phyloP scores from a whole-genome alignment of 2,329 filamentous ascomycete species.

The Daldinia sp. region DNA sequence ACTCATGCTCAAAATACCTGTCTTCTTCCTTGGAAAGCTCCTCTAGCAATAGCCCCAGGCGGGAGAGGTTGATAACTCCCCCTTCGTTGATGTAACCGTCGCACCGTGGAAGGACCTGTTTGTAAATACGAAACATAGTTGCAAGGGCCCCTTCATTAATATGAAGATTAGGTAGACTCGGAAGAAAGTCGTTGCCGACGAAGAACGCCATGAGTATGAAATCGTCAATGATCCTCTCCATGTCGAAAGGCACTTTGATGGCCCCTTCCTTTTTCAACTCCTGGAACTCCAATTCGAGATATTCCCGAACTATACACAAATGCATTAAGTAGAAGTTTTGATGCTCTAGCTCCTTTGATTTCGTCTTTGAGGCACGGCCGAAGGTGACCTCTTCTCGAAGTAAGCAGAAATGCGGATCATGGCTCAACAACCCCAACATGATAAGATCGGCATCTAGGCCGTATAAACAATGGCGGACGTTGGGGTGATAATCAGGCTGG shows the following conservation, averaged over 20 bases:
- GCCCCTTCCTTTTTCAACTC: slow-evolving; percentile 81
- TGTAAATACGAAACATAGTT: slow-evolving; percentile 98
- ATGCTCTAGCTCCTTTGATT: slow-evolving; percentile 96
- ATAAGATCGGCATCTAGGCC: slow-evolving; percentile 97
- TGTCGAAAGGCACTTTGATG: slow-evolving; percentile 84
- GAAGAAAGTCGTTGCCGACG: slow-evolving; percentile 98
- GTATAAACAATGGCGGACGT: slow-evolving; percentile 96
- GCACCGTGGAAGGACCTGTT: slow-evolving; percentile 85
- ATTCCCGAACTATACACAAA: slow-evolving; percentile 96
- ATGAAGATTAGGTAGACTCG: slow-evolving; percentile 93
- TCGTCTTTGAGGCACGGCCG: slow-evolving; percentile 85
- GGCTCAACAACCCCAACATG: slow-evolving; percentile 96
- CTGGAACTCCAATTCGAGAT: slow-evolving; percentile 96
- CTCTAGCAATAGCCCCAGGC: slow-evolving; percentile 81
- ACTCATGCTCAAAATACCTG: slow-evolving; percentile 91
- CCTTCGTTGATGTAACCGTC: slow-evolving; percentile 97
- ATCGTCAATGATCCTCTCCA: slow-evolving; percentile 97
- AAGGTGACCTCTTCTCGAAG: slow-evolving; percentile 98
- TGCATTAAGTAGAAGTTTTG: slow-evolving; percentile 99
- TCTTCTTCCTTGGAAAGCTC: slow-evolving; percentile 90
- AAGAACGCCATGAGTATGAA: slow-evolving; percentile 99
- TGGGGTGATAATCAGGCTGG: slow-evolving; percentile 90
- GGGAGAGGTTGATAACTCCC: slow-evolving; percentile 88
- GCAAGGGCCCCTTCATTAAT: slow-evolving; percentile 98
- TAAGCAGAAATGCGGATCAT: slow-evolving; percentile 98